Percentiles rank a stretch among this genome's conserved stretches.
Conservation (phyloP, 495 filamentous ascomycete genomes). For the Barbatosphaeria neglecta region DNA sequence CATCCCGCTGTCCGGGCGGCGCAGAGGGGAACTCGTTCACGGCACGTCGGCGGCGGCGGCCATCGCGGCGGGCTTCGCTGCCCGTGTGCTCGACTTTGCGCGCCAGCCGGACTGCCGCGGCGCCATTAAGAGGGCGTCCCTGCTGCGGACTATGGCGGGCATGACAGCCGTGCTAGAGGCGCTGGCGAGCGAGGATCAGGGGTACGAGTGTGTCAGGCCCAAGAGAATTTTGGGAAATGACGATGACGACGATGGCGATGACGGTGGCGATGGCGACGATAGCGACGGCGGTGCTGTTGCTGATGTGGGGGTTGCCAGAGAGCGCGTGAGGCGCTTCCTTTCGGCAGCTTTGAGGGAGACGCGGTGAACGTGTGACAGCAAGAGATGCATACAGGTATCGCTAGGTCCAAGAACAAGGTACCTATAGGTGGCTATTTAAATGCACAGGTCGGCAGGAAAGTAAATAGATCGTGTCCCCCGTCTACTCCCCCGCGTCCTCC, state of each 20-base stretch:
- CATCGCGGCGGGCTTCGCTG: not conserved
- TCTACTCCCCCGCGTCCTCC: not conserved
- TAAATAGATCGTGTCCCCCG: too few species aligned
- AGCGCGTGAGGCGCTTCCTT: too few species aligned
- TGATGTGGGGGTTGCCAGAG: not conserved
- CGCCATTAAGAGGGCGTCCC: not conserved
- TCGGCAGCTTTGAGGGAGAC: too few species aligned
- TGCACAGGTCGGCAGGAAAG: too few species aligned
- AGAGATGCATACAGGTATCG: too few species aligned
- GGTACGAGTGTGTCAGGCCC: not conserved
- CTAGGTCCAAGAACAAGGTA: too few species aligned
- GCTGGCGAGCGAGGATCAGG: not conserved
- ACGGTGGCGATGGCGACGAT: not conserved
- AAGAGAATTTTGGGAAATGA: not conserved
- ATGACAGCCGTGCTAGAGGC: not conserved
- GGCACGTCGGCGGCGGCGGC: slow-evolving; percentile 1
- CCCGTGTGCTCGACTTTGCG: not conserved
- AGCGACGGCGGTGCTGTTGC: not conserved
- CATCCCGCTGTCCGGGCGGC: not conserved
- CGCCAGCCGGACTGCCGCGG: not conserved
- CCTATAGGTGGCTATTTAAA: too few species aligned
- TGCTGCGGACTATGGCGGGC: not conserved
- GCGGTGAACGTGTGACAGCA: too few species aligned
- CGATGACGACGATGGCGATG: not conserved
- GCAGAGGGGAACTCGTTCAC: not conserved